Evolutionary conservation across 2,329 filamentous ascomycete genomes (phyloP).

Genomic region (Cladosporium sp.): DNA sequence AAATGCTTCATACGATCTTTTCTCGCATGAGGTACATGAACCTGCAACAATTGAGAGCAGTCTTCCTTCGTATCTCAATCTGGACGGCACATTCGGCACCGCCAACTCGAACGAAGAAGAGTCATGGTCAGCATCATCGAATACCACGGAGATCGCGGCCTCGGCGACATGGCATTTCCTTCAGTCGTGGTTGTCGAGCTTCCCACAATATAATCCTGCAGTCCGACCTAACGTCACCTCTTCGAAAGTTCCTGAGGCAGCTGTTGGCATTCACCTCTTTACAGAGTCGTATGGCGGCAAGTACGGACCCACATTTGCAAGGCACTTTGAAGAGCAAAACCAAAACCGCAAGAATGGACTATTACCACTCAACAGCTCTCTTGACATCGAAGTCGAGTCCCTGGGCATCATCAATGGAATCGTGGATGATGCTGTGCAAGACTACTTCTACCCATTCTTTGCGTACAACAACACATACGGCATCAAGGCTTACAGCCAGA

Average conservation of each 20-base stretch:
- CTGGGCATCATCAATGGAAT: slow-evolving; percentile 70
- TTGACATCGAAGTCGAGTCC: slow-evolving; percentile 58
- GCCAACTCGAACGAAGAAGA: slow-evolving; percentile 33
- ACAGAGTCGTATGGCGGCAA: slow-evolving; percentile 56
- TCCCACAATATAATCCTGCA: slow-evolving; percentile 39
- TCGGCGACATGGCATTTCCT: slow-evolving; percentile 61
- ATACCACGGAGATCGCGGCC: slow-evolving; percentile 34
- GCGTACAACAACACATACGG: slow-evolving; percentile 64
- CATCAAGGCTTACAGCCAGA: slow-evolving; percentile 53
- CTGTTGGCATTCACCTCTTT: slow-evolving; percentile 51
- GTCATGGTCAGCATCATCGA: slow-evolving; percentile 24
- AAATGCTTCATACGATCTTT: slow-evolving; percentile 55
- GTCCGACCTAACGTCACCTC: slow-evolving; percentile 51
- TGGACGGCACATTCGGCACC: slow-evolving; percentile 64
- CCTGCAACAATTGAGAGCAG: slow-evolving; percentile 30
- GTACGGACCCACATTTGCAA: slow-evolving; percentile 63
- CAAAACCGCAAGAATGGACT: slow-evolving; percentile 48
- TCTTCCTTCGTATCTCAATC: slow-evolving; percentile 35
- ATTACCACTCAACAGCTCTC: slow-evolving; percentile 46
- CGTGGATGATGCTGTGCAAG: slow-evolving; percentile 61
- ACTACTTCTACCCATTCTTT: slow-evolving; percentile 54
- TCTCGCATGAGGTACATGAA: slow-evolving; percentile 38
- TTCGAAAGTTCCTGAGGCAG: slow-evolving; percentile 20
- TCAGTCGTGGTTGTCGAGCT: slow-evolving; percentile 51
- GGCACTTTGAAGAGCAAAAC: slow-evolving; percentile 60